Evolutionary conservation across 345 rosid species (phyloP).

Genomic region (Citrus maxima): DNA sequence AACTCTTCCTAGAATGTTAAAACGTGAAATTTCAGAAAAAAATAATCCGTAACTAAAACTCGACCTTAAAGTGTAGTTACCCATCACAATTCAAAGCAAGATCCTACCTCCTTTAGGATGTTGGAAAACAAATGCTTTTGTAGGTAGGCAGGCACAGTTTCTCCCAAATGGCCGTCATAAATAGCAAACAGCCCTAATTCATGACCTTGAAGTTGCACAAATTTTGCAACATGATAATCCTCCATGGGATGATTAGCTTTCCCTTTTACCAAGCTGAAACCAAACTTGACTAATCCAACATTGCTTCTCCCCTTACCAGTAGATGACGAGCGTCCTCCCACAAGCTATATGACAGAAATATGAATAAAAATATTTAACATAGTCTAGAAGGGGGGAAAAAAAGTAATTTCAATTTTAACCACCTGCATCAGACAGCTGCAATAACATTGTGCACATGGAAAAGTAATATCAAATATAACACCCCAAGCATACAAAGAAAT

Average conservation of each 20-base stretch:
- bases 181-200: slow-evolving; percentile 76
- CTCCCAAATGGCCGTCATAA: slow-evolving; percentile 77
- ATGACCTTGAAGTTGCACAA: slow-evolving; percentile 40
- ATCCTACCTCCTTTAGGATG: slow-evolving; percentile 61
- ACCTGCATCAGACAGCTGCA: not conserved
- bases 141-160: slow-evolving; percentile 55
- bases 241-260: slow-evolving; percentile 75
- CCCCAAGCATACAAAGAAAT: slow-evolving; percentile 5
- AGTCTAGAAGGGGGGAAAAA: not conserved
- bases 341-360: slow-evolving; percentile 32
- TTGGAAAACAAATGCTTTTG: slow-evolving; percentile 67
- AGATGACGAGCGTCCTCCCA: slow-evolving; percentile 51
- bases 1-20: slow-evolving; percentile 49
- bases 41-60: slow-evolving; percentile 1
- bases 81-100: slow-evolving; percentile 4
- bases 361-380: slow-evolving; percentile 1
- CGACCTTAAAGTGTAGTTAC: slow-evolving; percentile 5
- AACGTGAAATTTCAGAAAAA: slow-evolving; percentile 10
- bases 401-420: slow-evolving; percentile 1
- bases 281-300: slow-evolving; percentile 50
- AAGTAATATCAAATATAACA: not conserved
- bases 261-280: slow-evolving; percentile 63
- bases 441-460: not conserved
- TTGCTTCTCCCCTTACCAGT: slow-evolving; percentile 59
- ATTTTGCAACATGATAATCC: slow-evolving; percentile 76